Evolutionary conservation across 1,139 yeast species (phyloP), one percentile per base, ranked within the genome.

Genomic region (Suhomyces coccinellae): DNA sequence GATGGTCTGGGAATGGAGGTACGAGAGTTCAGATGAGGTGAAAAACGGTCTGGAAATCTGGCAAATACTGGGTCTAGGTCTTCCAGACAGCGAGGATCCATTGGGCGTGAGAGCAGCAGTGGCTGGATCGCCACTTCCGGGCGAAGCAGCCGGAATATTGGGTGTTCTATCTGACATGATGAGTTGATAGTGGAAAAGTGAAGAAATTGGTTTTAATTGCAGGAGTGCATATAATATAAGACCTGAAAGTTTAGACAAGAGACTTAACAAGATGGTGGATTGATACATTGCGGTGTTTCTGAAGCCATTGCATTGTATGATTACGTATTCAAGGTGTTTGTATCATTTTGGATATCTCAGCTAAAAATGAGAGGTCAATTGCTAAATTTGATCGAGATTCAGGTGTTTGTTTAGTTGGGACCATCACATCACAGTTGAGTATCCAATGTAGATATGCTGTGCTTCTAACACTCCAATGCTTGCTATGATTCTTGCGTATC

Each of bases 21-120:
- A 66, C 28, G 73, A 66, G 15, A 85, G 68, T 56, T 85, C 91
- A 26, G 73, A 66, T 30, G 71, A 68, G 0, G 88, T 77, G 46
- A 85, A 66, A 58, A 73, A 84, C 1, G 91, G 93, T 47, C 90
- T 71, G 4, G 90, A 77, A 1, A 85, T 73, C 56, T 81, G 84
- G 3, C 49, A 45, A 7, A 52, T 44, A 14, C 38, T 40, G 17
- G 46, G 44, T 11, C 45, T 39, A 1, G 44, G 46, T 15, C 40
- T 42, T n/a, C 43, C 41, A 3, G 43, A 22, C 15, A 13, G 33
- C 9, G 34, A 12, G 3, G 36, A 17, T 2, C 46, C 36, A 27
- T 30, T 35, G 4, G 44, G 44, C 12, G 46, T 39, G 30, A 40
- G 43, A 7, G 27, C 30, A 3, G 48, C 13, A 16, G 28, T 38